Conservation (phyloP, 2,329 filamentous ascomycete species). For the Phialophora verrucosa region DNA sequence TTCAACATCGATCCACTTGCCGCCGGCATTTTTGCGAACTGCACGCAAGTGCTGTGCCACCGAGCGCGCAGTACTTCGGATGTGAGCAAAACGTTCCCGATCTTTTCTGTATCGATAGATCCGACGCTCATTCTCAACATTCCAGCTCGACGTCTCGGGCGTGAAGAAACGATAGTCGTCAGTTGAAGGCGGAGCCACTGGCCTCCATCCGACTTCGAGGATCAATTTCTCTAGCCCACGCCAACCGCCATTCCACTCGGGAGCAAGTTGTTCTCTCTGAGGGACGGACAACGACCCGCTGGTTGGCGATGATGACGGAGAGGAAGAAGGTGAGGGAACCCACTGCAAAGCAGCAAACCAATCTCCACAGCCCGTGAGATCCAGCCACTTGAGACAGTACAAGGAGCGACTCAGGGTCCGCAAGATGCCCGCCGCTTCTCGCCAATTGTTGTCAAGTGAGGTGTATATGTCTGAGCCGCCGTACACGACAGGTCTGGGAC, state of each 20-base stretch:
- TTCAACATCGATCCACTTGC: constrained; percentile 49
- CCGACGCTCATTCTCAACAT: constrained; percentile 45
- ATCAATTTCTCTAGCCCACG: constrained; percentile 51
- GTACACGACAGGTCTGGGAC: constrained; percentile 47
- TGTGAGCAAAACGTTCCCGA: constrained; percentile 42
- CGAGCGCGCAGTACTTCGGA: constrained; percentile 41
- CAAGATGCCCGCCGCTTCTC: constrained; percentile 62
- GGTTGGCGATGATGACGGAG: constrained; percentile 4
- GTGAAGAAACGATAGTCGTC: constrained; percentile 13
- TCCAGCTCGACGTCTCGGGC: constrained; percentile 38
- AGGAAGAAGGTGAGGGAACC: constrained; percentile 25
- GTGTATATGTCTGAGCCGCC: constrained; percentile 61
- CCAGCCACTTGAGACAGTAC: constrained; percentile 66
- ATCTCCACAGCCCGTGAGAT: constrained; percentile 63
- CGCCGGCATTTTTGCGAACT: constrained; percentile 43
- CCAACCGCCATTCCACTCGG: constrained; percentile 56
- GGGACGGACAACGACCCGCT: background rate
- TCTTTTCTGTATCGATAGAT: constrained; percentile 44
- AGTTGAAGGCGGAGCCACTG: constrained; percentile 36
- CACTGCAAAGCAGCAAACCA: constrained; percentile 62
- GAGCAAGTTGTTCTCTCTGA: constrained; percentile 39
- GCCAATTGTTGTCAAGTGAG: constrained; percentile 59
- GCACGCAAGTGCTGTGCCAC: constrained; percentile 44
- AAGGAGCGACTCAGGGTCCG: constrained; percentile 61
- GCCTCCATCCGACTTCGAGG: constrained; percentile 51